These are phyloP conservation scores for Penicillium verrucosum DNA, from an alignment of 2,329 filamentous ascomycete species.

Conservation along the genomic window DNA sequence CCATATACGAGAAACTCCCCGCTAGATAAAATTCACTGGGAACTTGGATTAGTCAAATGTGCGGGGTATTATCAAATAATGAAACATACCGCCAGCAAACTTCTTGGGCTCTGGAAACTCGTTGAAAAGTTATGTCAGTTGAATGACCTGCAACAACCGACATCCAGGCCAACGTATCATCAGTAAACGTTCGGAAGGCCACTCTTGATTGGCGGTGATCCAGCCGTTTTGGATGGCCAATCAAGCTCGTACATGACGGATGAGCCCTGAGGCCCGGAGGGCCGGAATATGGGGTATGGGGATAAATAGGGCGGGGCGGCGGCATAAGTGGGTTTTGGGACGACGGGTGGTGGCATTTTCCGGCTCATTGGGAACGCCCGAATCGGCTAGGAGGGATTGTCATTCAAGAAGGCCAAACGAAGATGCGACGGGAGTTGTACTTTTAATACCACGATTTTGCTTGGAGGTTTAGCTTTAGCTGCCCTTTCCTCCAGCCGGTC, in stretches of 20 bases:
- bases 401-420: background rate
- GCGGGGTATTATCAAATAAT: background rate
- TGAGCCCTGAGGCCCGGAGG: background rate
- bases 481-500: background rate
- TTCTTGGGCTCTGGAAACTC: too few relatives aligned
- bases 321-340: background rate
- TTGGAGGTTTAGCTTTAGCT: background rate
- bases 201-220: background rate
- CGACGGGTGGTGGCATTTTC: background rate
- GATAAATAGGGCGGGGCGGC: background rate
- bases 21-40: background rate
- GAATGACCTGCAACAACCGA: too few relatives aligned
- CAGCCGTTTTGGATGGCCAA: background rate
- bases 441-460: constrained; percentile 1
- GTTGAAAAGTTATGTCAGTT: background rate
- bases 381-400: background rate
- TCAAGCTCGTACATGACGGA: too few relatives aligned
- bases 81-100: background rate
- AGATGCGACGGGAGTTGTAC: background rate
- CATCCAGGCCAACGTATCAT: background rate
- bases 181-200: background rate
- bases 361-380: background rate
- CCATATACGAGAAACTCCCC: background rate
- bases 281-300: background rate
- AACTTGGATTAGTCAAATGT: background rate